Percentiles rank a stretch among this genome's conserved stretches.
These are phyloP conservation scores for Somion occarium DNA, from an alignment of 1,284 basidiomycete species.

Conservation along the genomic window DNA sequence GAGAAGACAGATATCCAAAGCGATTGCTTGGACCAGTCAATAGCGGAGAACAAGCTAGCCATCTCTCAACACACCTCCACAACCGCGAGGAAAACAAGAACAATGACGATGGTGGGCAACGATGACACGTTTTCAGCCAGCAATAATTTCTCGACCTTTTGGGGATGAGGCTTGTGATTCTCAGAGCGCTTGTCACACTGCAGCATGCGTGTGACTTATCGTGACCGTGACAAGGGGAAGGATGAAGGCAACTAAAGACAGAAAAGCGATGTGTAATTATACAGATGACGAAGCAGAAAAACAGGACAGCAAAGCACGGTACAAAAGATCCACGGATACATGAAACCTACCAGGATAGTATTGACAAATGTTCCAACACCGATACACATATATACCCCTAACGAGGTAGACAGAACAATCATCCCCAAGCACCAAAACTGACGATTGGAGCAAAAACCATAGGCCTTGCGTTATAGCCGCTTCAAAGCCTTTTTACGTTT, in stretches of 20 bases:
- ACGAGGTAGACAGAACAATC: not conserved
- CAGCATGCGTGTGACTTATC: slow-evolving; percentile 9
- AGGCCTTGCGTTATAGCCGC: slow-evolving; percentile 48
- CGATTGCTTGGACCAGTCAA: slow-evolving; percentile 65
- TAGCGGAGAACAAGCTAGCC: slow-evolving; percentile 14
- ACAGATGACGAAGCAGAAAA: not conserved
- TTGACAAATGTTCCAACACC: not conserved
- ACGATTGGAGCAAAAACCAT: no score
- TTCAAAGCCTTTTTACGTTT: slow-evolving; percentile 84
- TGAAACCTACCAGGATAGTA: not conserved
- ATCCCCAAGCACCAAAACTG: no score
- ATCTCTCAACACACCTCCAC: no score
- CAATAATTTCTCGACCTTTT: no score
- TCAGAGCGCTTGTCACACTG: not conserved
- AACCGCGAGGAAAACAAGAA: no score
- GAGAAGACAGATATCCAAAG: slow-evolving; percentile 60
- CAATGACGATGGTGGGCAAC: no score
- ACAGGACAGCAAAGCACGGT: slow-evolving; percentile 2
- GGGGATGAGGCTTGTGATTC: not conserved
- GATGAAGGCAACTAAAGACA: no score
- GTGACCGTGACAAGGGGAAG: slow-evolving; percentile 9
- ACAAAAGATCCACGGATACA: slow-evolving; percentile 2
- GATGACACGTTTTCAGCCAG: no score
- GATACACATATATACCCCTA: slow-evolving; percentile 1
- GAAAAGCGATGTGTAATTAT: no score